These are phyloP conservation scores for Sonneratia alba DNA, from an alignment of 345 rosid genomes.

Conservation along the genomic window DNA sequence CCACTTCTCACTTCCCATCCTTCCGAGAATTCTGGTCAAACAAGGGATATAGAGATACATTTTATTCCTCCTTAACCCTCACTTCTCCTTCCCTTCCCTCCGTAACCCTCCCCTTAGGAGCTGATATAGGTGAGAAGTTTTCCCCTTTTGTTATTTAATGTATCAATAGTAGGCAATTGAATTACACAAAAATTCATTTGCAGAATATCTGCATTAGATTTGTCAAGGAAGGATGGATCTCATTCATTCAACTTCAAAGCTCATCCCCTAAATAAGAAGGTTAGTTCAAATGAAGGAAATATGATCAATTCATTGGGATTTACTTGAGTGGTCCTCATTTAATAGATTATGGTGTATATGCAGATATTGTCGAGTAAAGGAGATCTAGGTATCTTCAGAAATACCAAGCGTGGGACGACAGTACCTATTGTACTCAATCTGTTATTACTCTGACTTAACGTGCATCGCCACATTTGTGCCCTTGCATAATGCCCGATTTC, in stretches of 20 bases:
- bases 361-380: slow-evolving; percentile 82
- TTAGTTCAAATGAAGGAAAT: slow-evolving; percentile 12
- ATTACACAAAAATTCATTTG: neutral
- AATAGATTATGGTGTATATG: slow-evolving; percentile 6
- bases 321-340: neutral
- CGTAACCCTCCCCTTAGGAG: neutral
- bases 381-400: slow-evolving; percentile 59
- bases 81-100: too few relatives aligned
- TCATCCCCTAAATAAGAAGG: slow-evolving; percentile 67
- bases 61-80: too few relatives aligned
- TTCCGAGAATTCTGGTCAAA: too few relatives aligned
- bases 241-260: slow-evolving; percentile 46
- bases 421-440: slow-evolving; percentile 55
- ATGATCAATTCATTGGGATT: slow-evolving; percentile 11
- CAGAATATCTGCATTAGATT: slow-evolving; percentile 19
- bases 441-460: neutral
- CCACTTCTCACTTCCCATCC: too few relatives aligned
- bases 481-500: neutral
- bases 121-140: neutral
- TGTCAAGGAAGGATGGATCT: slow-evolving; percentile 28
- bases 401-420: slow-evolving; percentile 63
- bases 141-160: neutral
- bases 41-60: too few relatives aligned
- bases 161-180: neutral
- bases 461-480: neutral